Conservation (phyloP, 805 yeast species). For the Ogataea henricii region DNA sequence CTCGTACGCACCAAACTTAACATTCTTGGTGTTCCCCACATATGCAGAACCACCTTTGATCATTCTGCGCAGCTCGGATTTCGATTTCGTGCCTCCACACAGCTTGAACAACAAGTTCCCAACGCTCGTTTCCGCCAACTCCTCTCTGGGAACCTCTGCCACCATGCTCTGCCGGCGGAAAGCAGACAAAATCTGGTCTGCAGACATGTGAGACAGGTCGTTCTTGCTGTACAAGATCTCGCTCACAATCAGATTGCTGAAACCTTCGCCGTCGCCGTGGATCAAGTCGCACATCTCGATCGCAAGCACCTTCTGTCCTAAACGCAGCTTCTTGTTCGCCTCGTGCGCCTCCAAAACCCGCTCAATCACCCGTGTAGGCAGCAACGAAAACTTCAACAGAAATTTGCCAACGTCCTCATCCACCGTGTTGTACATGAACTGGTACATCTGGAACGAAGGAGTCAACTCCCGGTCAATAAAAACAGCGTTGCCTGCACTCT, state of each 20-base stretch:
- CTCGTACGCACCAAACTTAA: constrained; percentile 50
- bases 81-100: constrained; percentile 47
- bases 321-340: constrained; percentile 59
- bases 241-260: constrained; percentile 65
- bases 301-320: constrained; percentile 80
- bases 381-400: constrained; percentile 74
- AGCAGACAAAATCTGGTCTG: constrained; percentile 53
- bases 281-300: constrained; percentile 82
- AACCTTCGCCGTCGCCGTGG: constrained; percentile 80
- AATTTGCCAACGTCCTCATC: constrained; percentile 75
- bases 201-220: constrained; percentile 40
- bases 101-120: constrained; percentile 54
- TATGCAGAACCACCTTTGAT: constrained; percentile 74
- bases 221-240: constrained; percentile 53
- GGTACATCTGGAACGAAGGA: constrained; percentile 79
- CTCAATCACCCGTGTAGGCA: constrained; percentile 65
- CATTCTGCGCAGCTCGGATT: constrained; percentile 43
- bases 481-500: constrained; percentile 95
- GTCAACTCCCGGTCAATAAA: constrained; percentile 79
- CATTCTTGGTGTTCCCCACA: constrained; percentile 56
- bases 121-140: constrained; percentile 40
- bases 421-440: constrained; percentile 75
- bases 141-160: constrained; percentile 35
- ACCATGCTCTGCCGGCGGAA: constrained; percentile 62
- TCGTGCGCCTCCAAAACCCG: constrained; percentile 53